Percentiles rank a stretch among this genome's conserved stretches.
Conservation (phyloP, 2,329 filamentous ascomycete genomes). For the Xylaria sp. region DNA sequence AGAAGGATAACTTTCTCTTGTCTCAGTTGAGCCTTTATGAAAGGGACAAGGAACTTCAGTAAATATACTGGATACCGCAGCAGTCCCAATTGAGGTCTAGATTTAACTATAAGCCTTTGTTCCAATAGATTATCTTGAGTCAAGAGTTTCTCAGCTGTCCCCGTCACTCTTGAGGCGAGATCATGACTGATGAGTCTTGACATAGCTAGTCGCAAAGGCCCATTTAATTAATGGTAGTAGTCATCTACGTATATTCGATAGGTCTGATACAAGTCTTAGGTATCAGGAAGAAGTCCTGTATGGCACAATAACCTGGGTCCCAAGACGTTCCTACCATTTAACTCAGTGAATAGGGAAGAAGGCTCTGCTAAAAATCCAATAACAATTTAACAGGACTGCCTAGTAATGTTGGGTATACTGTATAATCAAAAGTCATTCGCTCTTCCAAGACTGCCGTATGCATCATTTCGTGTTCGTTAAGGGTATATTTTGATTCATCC, state of each 20-base stretch:
- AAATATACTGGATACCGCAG: background rate
- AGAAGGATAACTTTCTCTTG: background rate
- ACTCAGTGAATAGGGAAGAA: background rate
- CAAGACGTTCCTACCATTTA: background rate
- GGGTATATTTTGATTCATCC: background rate
- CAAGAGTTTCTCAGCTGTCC: background rate
- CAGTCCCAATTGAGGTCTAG: background rate
- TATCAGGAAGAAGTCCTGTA: background rate
- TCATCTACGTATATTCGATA: background rate
- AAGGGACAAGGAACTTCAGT: background rate
- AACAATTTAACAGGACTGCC: conserved; percentile 2
- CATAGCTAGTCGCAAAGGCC: background rate
- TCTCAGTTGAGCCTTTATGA: conserved; percentile 1
- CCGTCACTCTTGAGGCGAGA: background rate
- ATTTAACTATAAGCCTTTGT: no score
- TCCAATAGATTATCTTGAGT: background rate
- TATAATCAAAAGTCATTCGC: conserved; percentile 9
- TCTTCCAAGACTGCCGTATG: background rate
- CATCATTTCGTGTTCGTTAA: conserved; percentile 5
- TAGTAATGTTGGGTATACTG: background rate
- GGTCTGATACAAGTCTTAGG: conserved; percentile 13
- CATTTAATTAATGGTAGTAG: background rate
- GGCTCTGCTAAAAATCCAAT: background rate
- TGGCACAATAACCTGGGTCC: background rate
- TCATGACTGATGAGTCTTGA: background rate